Base-by-base conservation (phyloP, 805 yeast species). In the Candida glaebosa region DNA sequence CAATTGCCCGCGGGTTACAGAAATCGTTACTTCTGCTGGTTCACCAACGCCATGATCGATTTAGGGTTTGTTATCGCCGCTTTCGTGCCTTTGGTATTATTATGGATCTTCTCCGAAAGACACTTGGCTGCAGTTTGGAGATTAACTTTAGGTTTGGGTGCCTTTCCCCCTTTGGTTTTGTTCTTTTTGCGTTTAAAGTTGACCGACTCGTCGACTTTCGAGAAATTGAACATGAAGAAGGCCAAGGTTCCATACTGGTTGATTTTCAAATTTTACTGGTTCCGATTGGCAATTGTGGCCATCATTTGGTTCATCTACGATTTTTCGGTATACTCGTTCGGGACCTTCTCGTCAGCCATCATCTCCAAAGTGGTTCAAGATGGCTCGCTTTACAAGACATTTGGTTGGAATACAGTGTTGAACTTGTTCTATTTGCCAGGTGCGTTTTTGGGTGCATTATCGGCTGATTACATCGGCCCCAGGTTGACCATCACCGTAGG, bases 401-500 rank as follows among this genome's bases (percentile, higher is more conserved):
- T 88, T 64, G 96, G 96, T 39, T 91, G 96, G 97, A 87, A 84
- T 61, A 84, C 86, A 45, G 91, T 91, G 5, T 76, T 90, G 54
- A 87, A 88, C 64, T 69, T 85, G 54, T 90, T 91, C 65, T 89
- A 90, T 63, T 66, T 90, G 30, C 97, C 97, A 10, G 98, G 97
- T 52, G 75, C 96, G 1, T 78, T 88, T 60, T 59, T 85, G 17
- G 97, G 98, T 56, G 96, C 95, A n/a, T 56, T 76, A 38, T 64
- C 79, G 31, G 75, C 95, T n/a, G 97, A 91, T 63, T 86, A 78
- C 63, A 56, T 89, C 43, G 98, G 98, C n/a, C 96, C 97, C 41
- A 78, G 96, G 63, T 60, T 84, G 46, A 85, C 96, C 7, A 65
- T 88, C 34, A 75, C 72, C 24, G 41, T 70, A 42, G 97, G 96